Evolutionary conservation across 306 rosid species (phyloP).

Genomic region (Alnus rubra): DNA sequence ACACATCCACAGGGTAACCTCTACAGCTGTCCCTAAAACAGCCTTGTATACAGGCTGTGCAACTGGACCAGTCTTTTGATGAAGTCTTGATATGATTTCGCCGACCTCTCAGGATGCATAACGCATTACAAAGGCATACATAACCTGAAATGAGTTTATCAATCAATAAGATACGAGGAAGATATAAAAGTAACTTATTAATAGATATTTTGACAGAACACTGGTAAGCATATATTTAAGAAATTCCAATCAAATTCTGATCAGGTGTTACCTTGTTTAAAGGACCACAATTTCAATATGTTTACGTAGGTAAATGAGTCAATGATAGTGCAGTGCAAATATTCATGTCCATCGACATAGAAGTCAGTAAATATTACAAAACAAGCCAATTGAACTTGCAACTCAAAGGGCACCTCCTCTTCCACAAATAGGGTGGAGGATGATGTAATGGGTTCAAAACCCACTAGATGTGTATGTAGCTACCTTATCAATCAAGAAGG

Average conservation of each 20-base stretch:
- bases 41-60: constrained; percentile 93
- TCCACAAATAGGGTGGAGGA: neutral
- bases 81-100: constrained; percentile 85
- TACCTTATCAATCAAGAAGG: neutral
- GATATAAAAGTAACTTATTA: too few relatives aligned
- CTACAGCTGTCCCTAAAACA: constrained; percentile 76
- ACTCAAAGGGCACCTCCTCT: neutral
- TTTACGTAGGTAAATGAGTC: neutral
- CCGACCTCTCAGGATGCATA: constrained; percentile 73
- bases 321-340: neutral
- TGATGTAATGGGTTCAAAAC: neutral
- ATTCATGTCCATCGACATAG: neutral
- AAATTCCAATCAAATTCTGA: neutral
- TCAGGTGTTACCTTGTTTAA: neutral
- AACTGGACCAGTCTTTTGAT: constrained; percentile 97
- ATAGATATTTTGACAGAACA: neutral
- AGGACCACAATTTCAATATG: neutral
- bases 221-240: neutral
- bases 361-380: neutral
- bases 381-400: neutral
- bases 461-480: neutral
- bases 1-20: constrained; percentile 70
- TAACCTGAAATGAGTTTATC: constrained; percentile 58
- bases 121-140: constrained; percentile 97
- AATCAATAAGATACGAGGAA: constrained; percentile 18